These are phyloP conservation scores for Linderina pennispora DNA, from an alignment of 192 early-diverging fungal species.

Conservation along the genomic window DNA sequence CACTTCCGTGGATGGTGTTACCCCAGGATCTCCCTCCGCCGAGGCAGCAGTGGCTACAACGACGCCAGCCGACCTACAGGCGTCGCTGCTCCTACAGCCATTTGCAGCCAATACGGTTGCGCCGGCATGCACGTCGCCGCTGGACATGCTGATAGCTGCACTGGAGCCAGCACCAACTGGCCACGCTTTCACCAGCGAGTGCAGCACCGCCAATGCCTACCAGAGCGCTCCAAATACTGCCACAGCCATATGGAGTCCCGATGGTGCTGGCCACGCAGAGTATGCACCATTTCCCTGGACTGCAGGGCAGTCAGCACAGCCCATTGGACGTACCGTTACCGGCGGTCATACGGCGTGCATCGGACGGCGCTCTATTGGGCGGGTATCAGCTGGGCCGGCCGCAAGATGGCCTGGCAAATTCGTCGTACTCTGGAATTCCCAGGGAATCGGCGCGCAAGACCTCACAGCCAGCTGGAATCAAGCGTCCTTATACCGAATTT, in stretches of 20 bases:
- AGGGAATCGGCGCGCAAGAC: too few species aligned
- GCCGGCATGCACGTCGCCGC: constrained; percentile 27
- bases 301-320: too few species aligned
- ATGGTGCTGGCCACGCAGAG: not conserved
- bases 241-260: not conserved
- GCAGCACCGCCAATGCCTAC: not conserved
- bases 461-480: constrained; percentile 26
- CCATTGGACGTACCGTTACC: too few species aligned
- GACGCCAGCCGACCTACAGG: not conserved
- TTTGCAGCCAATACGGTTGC: too few species aligned
- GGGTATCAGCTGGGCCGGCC: constrained; percentile 26
- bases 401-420: too few species aligned
- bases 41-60: not conserved
- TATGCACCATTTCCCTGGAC: too few species aligned
- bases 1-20: too few species aligned
- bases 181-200: not conserved
- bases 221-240: not conserved
- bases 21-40: too few species aligned
- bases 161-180: constrained; percentile 25
- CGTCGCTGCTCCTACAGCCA: constrained; percentile 39
- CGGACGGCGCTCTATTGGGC: constrained; percentile 9
- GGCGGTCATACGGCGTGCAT: constrained; percentile 4
- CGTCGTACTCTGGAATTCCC: too few species aligned
- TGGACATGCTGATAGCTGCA: constrained; percentile 44
- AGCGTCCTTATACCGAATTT: constrained; percentile 38